A percentile compares a stretch with the other conserved stretches of the same genome.
Evolutionary conservation across 2,329 filamentous ascomycete genomes (phyloP).

Genomic region (Fusarium cicatricum): DNA sequence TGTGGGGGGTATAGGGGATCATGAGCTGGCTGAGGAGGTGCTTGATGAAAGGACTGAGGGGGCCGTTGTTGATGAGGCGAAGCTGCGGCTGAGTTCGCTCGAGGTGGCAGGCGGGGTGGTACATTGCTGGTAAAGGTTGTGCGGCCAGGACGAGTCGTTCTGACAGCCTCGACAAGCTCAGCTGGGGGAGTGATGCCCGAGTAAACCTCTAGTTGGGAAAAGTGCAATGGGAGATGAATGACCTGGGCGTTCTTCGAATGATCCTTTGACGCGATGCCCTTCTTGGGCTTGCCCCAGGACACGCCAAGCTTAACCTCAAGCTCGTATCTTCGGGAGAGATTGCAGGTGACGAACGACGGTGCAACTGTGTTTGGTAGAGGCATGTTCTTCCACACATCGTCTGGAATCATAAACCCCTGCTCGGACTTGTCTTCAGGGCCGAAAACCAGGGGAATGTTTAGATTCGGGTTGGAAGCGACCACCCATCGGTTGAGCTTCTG

Average conservation of each 20-base stretch:
- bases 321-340: conserved; percentile 82
- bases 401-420: conserved; percentile 74
- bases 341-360: conserved; percentile 88
- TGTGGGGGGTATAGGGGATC: conserved; percentile 69
- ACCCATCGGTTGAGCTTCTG: conserved; percentile 80
- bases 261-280: conserved; percentile 37
- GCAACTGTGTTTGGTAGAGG: conserved; percentile 85
- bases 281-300: conserved; percentile 70
- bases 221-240: conserved; percentile 79
- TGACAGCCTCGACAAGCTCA: conserved; percentile 72
- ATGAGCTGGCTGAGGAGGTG: conserved; percentile 43
- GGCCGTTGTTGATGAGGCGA: conserved; percentile 30
- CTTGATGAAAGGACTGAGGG: conserved; percentile 37
- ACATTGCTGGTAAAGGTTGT: conserved; percentile 44
- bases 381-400: conserved; percentile 74
- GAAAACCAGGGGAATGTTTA: conserved; percentile 74
- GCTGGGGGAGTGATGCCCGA: conserved; percentile 87
- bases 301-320: conserved; percentile 83
- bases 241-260: conserved; percentile 64
- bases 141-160: conserved; percentile 49
- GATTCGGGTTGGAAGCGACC: conserved; percentile 73
- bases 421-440: conserved; percentile 63
- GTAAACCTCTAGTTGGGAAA: conserved; percentile 79
- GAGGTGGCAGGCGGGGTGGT: conserved; percentile 49
- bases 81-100: conserved; percentile 38